Conservation (phyloP, 208 protist genomes). For the Jaenimonas drosophilae region DNA sequence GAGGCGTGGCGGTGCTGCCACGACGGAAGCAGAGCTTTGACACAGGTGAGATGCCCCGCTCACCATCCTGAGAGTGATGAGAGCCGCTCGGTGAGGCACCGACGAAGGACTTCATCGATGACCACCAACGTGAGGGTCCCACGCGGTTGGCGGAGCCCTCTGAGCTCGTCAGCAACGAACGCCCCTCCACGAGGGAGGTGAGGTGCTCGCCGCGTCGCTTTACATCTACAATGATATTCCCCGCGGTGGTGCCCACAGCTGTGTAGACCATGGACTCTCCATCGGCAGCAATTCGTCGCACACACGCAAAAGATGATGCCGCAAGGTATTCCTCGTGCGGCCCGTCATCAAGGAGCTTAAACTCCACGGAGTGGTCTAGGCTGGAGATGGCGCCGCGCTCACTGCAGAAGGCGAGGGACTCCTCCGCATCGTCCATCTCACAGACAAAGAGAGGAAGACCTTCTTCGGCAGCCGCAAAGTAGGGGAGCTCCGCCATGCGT, state of each 20-base stretch:
- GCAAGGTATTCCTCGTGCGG: conserved; percentile 13
- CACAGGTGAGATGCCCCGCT: too few relatives aligned
- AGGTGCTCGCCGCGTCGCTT: conserved; percentile 52
- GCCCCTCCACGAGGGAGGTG: conserved; percentile 36
- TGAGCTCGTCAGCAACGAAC: conserved; percentile 6
- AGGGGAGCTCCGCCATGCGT: conserved; percentile 51
- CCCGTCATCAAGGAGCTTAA: conserved; percentile 52
- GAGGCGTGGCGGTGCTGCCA: too few relatives aligned
- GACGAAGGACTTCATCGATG: neutral
- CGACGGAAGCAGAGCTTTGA: too few relatives aligned
- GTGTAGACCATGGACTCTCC: conserved; percentile 25
- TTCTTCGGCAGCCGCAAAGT: conserved; percentile 38
- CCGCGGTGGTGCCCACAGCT: conserved; percentile 42
- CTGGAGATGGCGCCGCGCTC: conserved; percentile 62
- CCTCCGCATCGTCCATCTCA: conserved; percentile 52
- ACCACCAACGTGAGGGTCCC: conserved; percentile 18
- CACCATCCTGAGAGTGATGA: neutral
- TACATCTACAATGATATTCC: conserved; percentile 42
- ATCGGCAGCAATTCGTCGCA: conserved; percentile 23
- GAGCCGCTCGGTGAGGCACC: neutral
- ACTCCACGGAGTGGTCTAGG: conserved; percentile 72
- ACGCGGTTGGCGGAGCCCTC: conserved; percentile 1
- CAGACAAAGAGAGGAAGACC: conserved; percentile 57
- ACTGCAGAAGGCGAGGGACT: conserved; percentile 73
- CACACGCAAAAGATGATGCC: conserved; percentile 53